Evolutionary conservation across 2,329 filamentous ascomycete genomes (phyloP).

Genomic region (Colletotrichum incanum): DNA sequence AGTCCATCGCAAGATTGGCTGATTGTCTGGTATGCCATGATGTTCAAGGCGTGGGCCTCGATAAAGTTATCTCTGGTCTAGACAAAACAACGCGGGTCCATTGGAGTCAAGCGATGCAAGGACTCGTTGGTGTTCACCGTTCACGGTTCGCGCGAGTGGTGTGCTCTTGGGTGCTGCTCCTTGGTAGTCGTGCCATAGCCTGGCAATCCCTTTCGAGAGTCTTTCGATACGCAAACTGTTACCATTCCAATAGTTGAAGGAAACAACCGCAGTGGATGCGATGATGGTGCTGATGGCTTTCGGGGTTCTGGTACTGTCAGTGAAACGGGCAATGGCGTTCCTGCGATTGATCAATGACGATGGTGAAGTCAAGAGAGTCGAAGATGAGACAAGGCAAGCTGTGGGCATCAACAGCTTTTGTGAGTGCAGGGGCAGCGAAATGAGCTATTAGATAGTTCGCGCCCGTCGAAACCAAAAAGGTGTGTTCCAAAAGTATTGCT

Average conservation of each 20-base stretch:
- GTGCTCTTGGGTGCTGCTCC: constrained; percentile 2
- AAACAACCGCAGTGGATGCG: neutral
- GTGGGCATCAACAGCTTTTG: neutral
- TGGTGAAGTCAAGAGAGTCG: neutral
- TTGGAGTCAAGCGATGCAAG: neutral
- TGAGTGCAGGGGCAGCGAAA: neutral
- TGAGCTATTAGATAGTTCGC: neutral
- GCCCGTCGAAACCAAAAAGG: neutral
- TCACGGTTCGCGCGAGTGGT: constrained; percentile 3
- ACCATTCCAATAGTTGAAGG: constrained; percentile 9
- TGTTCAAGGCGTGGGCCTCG: too few relatives aligned
- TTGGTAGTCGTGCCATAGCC: constrained; percentile 14
- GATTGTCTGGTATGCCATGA: constrained; percentile 4
- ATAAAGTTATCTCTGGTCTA: neutral
- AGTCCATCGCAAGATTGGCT: neutral
- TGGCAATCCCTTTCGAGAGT: neutral
- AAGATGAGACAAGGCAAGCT: neutral
- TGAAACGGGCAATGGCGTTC: neutral
- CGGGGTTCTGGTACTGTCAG: neutral
- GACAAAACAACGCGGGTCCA: neutral
- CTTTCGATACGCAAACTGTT: neutral
- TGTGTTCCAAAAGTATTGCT: neutral
- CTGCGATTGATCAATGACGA: neutral
- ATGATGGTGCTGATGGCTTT: neutral
- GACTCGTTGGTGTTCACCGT: neutral